These are phyloP conservation scores for Pouteria campechiana DNA, from an alignment of 179 eudicot species.

Conservation along the genomic window DNA sequence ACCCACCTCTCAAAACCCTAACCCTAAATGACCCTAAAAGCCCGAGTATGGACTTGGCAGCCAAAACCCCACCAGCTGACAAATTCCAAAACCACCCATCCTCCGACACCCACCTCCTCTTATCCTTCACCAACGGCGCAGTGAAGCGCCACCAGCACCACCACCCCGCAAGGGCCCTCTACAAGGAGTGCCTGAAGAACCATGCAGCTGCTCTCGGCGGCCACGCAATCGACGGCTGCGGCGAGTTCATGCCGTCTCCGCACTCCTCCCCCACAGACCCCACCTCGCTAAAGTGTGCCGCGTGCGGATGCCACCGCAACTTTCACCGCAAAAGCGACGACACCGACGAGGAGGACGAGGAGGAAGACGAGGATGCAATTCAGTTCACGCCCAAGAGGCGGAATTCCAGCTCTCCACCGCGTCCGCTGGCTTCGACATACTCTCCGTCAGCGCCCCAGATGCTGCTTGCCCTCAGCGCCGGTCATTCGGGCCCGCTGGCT, in stretches of 20 bases:
- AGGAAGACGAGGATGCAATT: background rate
- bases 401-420: slow-evolving; percentile 64
- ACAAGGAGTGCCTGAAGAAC: slow-evolving; percentile 39
- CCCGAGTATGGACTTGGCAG: background rate
- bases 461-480: slow-evolving; percentile 65
- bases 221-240: slow-evolving; percentile 45
- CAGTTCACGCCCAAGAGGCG: slow-evolving; percentile 11
- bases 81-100: slow-evolving; percentile 32
- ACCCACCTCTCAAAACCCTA: background rate
- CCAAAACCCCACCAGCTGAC: slow-evolving; percentile 44
- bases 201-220: slow-evolving; percentile 39
- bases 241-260: slow-evolving; percentile 45
- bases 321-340: slow-evolving; percentile 25
- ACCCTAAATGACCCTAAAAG: background rate
- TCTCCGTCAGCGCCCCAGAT: slow-evolving; percentile 71
- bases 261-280: slow-evolving; percentile 25
- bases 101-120: slow-evolving; percentile 32
- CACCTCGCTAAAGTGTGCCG: slow-evolving; percentile 31
- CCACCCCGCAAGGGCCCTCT: slow-evolving; percentile 16
- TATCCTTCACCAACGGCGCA: slow-evolving; percentile 43
- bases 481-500: slow-evolving; percentile 15
- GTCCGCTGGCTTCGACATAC: slow-evolving; percentile 86
- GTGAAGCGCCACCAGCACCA: slow-evolving; percentile 41
- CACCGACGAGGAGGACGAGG: background rate
- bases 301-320: slow-evolving; percentile 45